These are phyloP conservation scores for Osmanthus fragrans DNA, from an alignment of 257 asterid genomes.

Conservation along the genomic window DNA sequence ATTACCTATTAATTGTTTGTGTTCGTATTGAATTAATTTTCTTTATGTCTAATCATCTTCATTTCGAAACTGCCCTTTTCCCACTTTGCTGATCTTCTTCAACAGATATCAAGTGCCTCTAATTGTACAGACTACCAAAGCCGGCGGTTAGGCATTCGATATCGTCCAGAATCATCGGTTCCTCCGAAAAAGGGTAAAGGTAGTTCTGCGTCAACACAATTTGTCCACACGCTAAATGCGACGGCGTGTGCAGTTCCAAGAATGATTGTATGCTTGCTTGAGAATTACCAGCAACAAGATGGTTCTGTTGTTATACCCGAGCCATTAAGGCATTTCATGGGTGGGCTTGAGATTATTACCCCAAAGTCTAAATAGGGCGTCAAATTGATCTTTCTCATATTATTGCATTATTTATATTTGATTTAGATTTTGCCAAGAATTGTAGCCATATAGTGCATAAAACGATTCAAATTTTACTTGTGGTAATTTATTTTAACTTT, in stretches of 20 bases:
- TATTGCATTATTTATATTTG: neutral
- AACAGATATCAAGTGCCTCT: conserved; percentile 96
- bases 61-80: neutral
- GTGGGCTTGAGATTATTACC: conserved; percentile 57
- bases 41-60: neutral
- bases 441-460: neutral
- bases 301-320: conserved; percentile 81
- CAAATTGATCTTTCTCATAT: neutral
- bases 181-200: conserved; percentile 72
- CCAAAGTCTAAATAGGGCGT: conserved; percentile 30
- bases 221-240: conserved; percentile 90
- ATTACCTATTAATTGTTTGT: neutral
- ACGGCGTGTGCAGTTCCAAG: conserved; percentile 98
- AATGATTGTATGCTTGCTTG: conserved; percentile 95
- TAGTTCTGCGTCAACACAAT: conserved; percentile 52
- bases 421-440: neutral
- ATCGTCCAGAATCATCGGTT: conserved; percentile 63
- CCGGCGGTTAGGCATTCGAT: conserved; percentile 83
- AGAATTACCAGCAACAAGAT: conserved; percentile 94
- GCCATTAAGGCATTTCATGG: conserved; percentile 85
- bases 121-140: conserved; percentile 98
- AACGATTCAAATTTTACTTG: neutral
- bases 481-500: neutral
- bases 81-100: conserved; percentile 4
- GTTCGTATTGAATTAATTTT: neutral